Evolutionary conservation across 495 filamentous ascomycete genomes (phyloP).

Genomic region (Talaromyces wortmannii): DNA sequence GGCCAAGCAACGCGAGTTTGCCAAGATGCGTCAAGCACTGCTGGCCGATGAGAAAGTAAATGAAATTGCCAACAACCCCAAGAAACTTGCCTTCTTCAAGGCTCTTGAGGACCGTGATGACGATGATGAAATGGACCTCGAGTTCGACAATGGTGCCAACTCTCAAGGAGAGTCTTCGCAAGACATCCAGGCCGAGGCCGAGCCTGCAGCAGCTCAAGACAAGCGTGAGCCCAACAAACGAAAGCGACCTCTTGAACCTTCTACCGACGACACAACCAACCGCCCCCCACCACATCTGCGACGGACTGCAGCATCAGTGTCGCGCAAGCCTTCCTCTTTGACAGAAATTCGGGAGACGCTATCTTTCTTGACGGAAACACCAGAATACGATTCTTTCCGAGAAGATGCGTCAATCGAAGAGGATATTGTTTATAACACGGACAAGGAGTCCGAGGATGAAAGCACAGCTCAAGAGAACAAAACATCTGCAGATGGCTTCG

Average conservation of each 20-base stretch:
- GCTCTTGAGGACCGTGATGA: constrained; percentile 79
- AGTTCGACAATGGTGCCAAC: constrained; percentile 52
- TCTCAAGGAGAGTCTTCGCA: constrained; percentile 44
- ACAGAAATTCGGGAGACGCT: constrained; percentile 73
- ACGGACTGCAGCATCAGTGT: constrained; percentile 48
- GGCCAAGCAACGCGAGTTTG: constrained; percentile 80
- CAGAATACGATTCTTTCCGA: constrained; percentile 47
- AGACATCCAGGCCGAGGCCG: constrained; percentile 23
- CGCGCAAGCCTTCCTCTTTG: constrained; percentile 60
- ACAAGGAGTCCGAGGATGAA: constrained; percentile 28
- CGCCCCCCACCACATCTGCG: constrained; percentile 58
- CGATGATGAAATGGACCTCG: constrained; percentile 72
- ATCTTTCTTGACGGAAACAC: constrained; percentile 75
- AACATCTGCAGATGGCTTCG: constrained; percentile 22
- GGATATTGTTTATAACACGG: constrained; percentile 17
- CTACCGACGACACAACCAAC: constrained; percentile 37
- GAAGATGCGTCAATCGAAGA: constrained; percentile 35
- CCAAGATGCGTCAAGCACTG: constrained; percentile 84
- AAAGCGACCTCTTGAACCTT: constrained; percentile 44
- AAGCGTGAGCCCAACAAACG: constrained; percentile 38
- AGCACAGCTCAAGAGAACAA: constrained; percentile 19
- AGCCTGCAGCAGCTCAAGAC: constrained; percentile 19
- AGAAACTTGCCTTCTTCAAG: constrained; percentile 80
- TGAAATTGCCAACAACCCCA: constrained; percentile 85
- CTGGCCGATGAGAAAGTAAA: constrained; percentile 86